phyloP scores from a whole-genome alignment of 306 rosid genomes.

The Pachyrhizus erosus region DNA sequence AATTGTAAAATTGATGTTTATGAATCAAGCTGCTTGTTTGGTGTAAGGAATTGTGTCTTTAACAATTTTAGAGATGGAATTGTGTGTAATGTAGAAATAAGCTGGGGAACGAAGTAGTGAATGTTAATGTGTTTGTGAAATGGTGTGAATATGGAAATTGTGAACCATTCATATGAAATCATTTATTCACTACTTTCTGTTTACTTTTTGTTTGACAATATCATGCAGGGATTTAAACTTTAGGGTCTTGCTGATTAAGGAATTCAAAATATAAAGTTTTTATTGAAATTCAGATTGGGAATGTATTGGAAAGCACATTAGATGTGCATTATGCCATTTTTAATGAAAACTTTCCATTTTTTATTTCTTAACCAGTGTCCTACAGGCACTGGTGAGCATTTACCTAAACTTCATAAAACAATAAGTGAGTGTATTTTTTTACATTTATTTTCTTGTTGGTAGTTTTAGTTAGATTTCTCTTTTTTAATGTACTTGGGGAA shows the following conservation, averaged over 20 bases:
- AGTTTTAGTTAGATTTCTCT: neutral
- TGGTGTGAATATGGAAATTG: neutral
- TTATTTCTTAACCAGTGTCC: too few relatives aligned
- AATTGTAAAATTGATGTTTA: neutral
- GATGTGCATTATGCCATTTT: too few relatives aligned
- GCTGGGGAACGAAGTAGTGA: neutral
- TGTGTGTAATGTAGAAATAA: neutral
- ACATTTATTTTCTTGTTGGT: slow-evolving; percentile 8
- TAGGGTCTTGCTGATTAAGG: too few relatives aligned
- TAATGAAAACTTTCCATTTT: too few relatives aligned
- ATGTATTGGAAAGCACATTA: too few relatives aligned
- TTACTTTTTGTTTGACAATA: neutral
- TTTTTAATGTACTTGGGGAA: neutral
- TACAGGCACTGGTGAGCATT: too few relatives aligned
- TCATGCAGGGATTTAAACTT: neutral
- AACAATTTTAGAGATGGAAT: slow-evolving; percentile 5
- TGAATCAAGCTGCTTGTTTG: neutral
- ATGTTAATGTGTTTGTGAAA: slow-evolving; percentile 10
- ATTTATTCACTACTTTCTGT: neutral
- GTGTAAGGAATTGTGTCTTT: neutral
- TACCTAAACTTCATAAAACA: too few relatives aligned
- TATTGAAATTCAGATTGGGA: too few relatives aligned
- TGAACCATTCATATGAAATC: neutral
- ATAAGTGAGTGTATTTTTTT: neutral
- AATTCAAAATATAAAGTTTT: too few relatives aligned